Conservation (phyloP, 345 rosid genomes). For the Eucalyptus urophylla region DNA sequence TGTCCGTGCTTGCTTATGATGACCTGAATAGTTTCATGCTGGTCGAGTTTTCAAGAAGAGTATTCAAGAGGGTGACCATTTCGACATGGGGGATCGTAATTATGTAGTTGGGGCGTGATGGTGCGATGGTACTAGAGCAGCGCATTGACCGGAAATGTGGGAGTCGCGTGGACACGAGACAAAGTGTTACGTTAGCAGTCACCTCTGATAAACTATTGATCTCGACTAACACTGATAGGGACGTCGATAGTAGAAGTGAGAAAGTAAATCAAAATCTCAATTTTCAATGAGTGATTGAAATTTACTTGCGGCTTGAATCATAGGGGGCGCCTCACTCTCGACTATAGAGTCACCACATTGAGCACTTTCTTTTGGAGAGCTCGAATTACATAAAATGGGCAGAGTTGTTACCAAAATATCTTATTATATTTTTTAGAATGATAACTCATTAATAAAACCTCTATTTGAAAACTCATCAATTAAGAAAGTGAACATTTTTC, state of each 20-base stretch:
- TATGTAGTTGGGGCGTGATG: neutral
- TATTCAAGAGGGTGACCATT: neutral
- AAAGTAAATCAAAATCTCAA: neutral
- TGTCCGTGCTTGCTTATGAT: neutral
- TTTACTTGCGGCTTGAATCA: neutral
- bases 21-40: neutral
- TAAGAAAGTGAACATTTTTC: neutral
- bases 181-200: neutral
- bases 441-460: neutral
- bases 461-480: neutral
- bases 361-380: neutral
- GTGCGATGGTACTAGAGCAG: neutral
- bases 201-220: neutral
- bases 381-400: neutral
- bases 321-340: neutral
- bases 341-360: neutral
- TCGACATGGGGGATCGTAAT: neutral
- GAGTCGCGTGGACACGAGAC: neutral
- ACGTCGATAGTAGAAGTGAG: neutral
- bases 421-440: neutral
- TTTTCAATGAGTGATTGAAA: neutral
- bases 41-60: neutral
- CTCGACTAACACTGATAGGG: neutral
- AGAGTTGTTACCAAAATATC: neutral
- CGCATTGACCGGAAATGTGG: neutral